A percentile compares a stretch with the other conserved stretches of the same genome.
These are phyloP conservation scores for Prunus fruticosa DNA, from an alignment of 306 rosid species.

Conservation along the genomic window DNA sequence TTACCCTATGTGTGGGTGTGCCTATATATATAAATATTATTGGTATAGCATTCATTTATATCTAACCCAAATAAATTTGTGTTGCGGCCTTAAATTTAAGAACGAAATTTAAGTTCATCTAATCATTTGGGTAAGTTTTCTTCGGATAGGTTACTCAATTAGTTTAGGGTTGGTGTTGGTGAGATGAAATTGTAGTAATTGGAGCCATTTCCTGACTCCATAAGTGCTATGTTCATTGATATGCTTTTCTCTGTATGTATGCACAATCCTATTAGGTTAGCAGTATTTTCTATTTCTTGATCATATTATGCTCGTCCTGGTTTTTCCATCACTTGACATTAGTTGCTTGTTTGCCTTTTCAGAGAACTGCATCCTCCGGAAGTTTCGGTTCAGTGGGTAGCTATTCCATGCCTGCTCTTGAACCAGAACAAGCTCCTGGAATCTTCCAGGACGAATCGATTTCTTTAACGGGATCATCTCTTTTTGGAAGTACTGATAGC, in stretches of 20 bases:
- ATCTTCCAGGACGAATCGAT: slow-evolving; percentile 34
- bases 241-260: not conserved
- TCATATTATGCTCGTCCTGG: slow-evolving; percentile 1
- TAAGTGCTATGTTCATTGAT: not conserved
- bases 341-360: slow-evolving; percentile 15
- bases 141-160: not conserved
- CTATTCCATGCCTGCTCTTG: slow-evolving; percentile 41
- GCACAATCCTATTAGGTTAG: not conserved
- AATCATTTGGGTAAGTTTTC: not conserved
- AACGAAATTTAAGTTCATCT: not conserved
- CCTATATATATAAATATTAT: no score
- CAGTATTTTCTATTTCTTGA: slow-evolving; percentile 13
- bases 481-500: slow-evolving; percentile 42
- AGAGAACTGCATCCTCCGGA: slow-evolving; percentile 59
- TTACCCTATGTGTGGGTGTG: no score
- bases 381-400: slow-evolving; percentile 54
- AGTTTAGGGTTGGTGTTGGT: not conserved
- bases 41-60: no score
- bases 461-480: slow-evolving; percentile 31
- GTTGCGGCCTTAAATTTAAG: not conserved
- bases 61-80: no score
- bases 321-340: slow-evolving; percentile 21
- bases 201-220: not conserved
- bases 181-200: not conserved
- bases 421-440: slow-evolving; percentile 42